Evolutionary conservation across 164 flowering plant genomes (phyloP).

Genomic region (Magnolia changhungtana): DNA sequence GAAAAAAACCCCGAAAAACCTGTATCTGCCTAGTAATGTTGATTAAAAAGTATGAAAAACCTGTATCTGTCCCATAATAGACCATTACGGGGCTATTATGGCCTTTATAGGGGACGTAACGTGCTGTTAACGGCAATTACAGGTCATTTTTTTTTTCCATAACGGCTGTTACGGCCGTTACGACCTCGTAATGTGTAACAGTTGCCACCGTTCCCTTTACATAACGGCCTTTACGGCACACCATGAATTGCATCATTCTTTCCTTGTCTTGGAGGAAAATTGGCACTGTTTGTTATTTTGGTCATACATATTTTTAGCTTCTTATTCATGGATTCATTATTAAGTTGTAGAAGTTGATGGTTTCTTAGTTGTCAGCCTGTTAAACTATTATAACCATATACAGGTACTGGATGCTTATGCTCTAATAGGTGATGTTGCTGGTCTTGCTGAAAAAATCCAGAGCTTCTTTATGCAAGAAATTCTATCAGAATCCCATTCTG

Average conservation of each 20-base stretch:
- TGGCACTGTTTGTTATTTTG: background rate
- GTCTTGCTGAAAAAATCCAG: slow-evolving; percentile 95
- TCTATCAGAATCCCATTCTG: slow-evolving; percentile 82
- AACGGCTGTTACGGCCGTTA: too few species aligned
- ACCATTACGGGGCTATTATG: too few species aligned
- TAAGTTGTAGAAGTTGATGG: background rate
- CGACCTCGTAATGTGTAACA: too few species aligned
- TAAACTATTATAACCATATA: slow-evolving; percentile 14
- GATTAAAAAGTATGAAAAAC: too few species aligned
- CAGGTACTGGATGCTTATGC: slow-evolving; percentile 99
- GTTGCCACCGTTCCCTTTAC: too few species aligned
- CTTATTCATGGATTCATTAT: background rate
- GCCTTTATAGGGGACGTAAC: too few species aligned
- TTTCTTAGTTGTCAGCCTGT: background rate
- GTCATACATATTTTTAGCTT: background rate
- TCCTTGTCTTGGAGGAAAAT: background rate
- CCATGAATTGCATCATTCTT: background rate
- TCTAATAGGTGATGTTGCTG: slow-evolving; percentile 84
- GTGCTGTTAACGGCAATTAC: too few species aligned
- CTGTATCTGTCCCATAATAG: too few species aligned
- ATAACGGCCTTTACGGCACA: too few species aligned
- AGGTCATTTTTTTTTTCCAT: too few species aligned
- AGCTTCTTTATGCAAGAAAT: slow-evolving; percentile 98
- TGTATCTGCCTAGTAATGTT: too few species aligned
- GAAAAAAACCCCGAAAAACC: too few species aligned